Base-by-base conservation (phyloP, 2,329 filamentous ascomycete genomes). In the Pseudogymnoascus sp. region DNA sequence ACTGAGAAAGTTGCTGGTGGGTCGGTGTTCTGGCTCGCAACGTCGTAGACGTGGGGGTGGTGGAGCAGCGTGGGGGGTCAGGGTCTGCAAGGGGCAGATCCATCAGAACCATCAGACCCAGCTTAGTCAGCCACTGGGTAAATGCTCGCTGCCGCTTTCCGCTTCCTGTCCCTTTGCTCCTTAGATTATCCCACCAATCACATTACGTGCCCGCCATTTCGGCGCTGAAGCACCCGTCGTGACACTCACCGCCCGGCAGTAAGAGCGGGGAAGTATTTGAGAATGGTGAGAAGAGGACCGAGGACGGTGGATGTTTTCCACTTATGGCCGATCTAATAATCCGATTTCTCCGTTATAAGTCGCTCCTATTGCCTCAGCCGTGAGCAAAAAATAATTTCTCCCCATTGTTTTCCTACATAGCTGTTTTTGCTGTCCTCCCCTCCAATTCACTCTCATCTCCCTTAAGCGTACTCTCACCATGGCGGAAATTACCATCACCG, bases 401-500 rank as follows among this genome's bases (percentile, higher is more conserved):
- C 2, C 47, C 47, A 33, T 54, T 9, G 14, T 12, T 33, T 54
- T 18, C 18, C 47, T 54, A 18, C 25, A 18, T 54, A 54, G 5
- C 47, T n/a, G 9, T 33, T 30, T n/a, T 20, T 33, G n/a, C 16
- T 54, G 9, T 7, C 28, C 28, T 33, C 30, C n/a, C 28, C 47
- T 25, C 5, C n/a, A 54, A 54, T 54, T 54, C 28, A 14, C 47
- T 54, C 28, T n/a, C 28, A 7, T 3, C 12, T 33, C 25, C 28
- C 25, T 33, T 54, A 7, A 18, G 47, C 25, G 47, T 54, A 54
- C 47, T 54, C 62, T 54, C 62, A 62, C 25, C n/a, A 81, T 81
- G 78, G 67, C 75, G 58, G 82, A 86, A 68, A 79, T 90, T 69
- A 89, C 84, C 62, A 89, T 91, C 71, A 90, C 86, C 60, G 83